phyloP scores from a whole-genome alignment of 768 basidiomycete species.

The Boletus subcaerulescens region DNA sequence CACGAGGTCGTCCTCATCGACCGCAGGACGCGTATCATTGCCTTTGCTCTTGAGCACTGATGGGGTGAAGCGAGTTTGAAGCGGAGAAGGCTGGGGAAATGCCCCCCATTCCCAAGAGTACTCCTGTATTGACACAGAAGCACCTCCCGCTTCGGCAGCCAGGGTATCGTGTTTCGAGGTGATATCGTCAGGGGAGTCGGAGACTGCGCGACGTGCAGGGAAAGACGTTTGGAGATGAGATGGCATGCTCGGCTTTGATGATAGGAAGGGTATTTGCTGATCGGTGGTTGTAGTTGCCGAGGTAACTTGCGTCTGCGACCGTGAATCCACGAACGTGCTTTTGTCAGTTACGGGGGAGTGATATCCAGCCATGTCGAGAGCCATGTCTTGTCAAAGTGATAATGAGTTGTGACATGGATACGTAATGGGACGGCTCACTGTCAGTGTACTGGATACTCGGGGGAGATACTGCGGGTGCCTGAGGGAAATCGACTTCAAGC shows the following conservation, averaged over 20 bases:
- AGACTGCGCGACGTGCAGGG: constrained; percentile 50
- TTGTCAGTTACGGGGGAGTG: constrained; percentile 36
- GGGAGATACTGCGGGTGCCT: constrained; percentile 41
- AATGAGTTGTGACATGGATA: neutral
- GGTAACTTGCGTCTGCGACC: constrained; percentile 11
- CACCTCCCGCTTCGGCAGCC: constrained; percentile 1
- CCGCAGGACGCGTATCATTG: constrained; percentile 9
- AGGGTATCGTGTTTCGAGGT: constrained; percentile 12
- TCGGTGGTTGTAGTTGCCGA: neutral
- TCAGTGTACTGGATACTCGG: constrained; percentile 63
- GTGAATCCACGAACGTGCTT: neutral
- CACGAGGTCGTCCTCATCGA: constrained; percentile 20
- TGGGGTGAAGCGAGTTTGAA: constrained; percentile 46
- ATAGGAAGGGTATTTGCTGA: constrained; percentile 19
- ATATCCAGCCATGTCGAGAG: constrained; percentile 83
- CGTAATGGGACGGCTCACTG: constrained; percentile 36
- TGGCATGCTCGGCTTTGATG: constrained; percentile 16
- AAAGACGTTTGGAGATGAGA: constrained; percentile 31
- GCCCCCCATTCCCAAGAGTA: constrained; percentile 96
- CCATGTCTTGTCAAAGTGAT: constrained; percentile 50
- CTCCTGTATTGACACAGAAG: constrained; percentile 45
- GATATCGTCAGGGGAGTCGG: constrained; percentile 58
- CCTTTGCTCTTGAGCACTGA: constrained; percentile 14
- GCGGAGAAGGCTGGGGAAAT: constrained; percentile 78
- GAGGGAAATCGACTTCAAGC: constrained; percentile 42